Percentiles rank a stretch among this genome's conserved stretches.
Evolutionary conservation across 805 yeast genomes (phyloP).

Genomic region (Barnettozyma botsteinii): DNA sequence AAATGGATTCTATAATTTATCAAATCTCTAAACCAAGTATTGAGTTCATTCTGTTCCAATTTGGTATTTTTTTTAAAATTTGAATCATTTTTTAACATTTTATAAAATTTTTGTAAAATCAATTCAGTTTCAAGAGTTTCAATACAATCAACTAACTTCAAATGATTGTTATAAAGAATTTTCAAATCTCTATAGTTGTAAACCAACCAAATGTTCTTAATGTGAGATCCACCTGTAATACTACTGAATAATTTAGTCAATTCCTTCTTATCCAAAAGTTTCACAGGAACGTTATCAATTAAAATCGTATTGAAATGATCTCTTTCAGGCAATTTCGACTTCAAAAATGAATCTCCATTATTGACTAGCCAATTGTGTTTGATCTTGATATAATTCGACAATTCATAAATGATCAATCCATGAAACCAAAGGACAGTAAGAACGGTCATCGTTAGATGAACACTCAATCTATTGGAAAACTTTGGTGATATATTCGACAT

Average conservation of each 20-base stretch:
- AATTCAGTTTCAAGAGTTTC: conserved; percentile 38
- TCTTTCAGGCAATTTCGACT: conserved; percentile 15
- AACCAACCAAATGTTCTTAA: conserved; percentile 56
- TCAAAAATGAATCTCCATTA: conserved; percentile 21
- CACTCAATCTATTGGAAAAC: conserved; percentile 44
- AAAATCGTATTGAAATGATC: conserved; percentile 31
- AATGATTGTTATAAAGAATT: conserved; percentile 26
- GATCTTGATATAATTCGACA: conserved; percentile 43
- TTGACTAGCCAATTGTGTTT: conserved; percentile 36
- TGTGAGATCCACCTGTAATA: conserved; percentile 41
- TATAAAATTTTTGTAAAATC: conserved; percentile 18
- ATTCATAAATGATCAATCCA: conserved; percentile 48
- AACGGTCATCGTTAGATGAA: conserved; percentile 58
- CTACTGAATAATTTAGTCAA: conserved; percentile 22
- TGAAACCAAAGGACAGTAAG: conserved; percentile 54
- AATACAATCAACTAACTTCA: conserved; percentile 26
- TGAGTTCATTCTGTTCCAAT: neutral
- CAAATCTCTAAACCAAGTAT: neutral
- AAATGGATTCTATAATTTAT: conserved; percentile 11
- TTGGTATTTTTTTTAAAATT: neutral
- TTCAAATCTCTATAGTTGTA: conserved; percentile 37
- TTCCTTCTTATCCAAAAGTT: conserved; percentile 18
- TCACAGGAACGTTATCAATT: conserved; percentile 41
- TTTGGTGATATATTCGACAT: conserved; percentile 60
- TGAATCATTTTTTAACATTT: neutral